These are phyloP conservation scores for Mucor circinelloides DNA, from an alignment of 371 early-diverging fungal genomes.

Conservation along the genomic window DNA sequence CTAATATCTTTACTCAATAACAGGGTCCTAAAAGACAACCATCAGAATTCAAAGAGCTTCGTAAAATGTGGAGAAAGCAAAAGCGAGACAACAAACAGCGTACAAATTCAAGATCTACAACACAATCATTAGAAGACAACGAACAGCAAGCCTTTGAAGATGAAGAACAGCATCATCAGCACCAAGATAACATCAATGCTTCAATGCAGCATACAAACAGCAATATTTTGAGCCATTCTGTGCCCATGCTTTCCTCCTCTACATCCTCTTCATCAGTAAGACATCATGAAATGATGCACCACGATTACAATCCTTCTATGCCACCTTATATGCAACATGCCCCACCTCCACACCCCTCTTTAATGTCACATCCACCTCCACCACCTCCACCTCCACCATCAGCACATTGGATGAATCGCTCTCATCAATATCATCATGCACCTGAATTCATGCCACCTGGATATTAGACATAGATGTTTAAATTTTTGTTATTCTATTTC, in stretches of 20 bases:
- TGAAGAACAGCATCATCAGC: background rate
- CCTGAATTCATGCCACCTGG: constrained; percentile 14
- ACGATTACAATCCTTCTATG: constrained; percentile 8
- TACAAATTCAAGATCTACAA: constrained; percentile 1
- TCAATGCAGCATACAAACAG: background rate
- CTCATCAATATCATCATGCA: background rate
- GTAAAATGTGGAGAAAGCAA: constrained; percentile 56
- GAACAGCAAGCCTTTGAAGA: background rate
- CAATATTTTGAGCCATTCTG: constrained; percentile 6
- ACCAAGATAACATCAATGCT: background rate
- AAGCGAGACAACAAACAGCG: constrained; percentile 43
- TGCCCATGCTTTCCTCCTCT: background rate
- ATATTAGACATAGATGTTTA: constrained; percentile 1
- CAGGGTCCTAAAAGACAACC: constrained; percentile 52
- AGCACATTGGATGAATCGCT: constrained; percentile 7
- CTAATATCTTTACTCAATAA: background rate
- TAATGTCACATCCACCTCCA: constrained; percentile 2
- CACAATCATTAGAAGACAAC: background rate
- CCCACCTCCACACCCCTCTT: background rate
- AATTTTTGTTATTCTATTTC: background rate
- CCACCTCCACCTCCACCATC: constrained; percentile 7
- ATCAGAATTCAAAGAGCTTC: constrained; percentile 67
- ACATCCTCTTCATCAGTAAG: background rate
- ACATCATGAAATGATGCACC: background rate
- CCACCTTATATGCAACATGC: constrained; percentile 18